These are phyloP conservation scores for Bacterosira constricta DNA, from an alignment of 108 stramenopile genomes.

Conservation along the genomic window DNA sequence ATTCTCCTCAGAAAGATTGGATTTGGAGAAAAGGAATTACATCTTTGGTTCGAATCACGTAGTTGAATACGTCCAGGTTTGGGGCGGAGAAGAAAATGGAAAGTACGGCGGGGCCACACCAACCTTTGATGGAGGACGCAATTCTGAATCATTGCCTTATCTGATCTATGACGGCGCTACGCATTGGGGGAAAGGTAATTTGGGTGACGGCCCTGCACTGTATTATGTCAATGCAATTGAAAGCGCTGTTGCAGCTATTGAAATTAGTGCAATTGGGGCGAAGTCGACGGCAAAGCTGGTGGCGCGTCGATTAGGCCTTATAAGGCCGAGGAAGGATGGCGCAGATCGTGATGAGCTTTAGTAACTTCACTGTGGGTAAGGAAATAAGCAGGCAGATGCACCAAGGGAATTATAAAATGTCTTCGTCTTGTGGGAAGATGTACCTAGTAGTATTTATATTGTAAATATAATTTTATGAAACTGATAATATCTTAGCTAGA, in stretches of 20 bases:
- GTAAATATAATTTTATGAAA: no score
- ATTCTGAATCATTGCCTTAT: slow-evolving; percentile 49
- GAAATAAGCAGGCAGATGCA: no score
- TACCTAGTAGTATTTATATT: no score
- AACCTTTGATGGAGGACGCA: slow-evolving; percentile 57
- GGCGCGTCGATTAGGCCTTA: slow-evolving; percentile 61
- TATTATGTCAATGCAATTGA: slow-evolving; percentile 84
- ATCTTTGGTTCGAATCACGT: slow-evolving; percentile 59
- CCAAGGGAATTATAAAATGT: no score
- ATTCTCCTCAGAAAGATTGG: slow-evolving; percentile 52
- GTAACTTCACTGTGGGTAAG: no score
- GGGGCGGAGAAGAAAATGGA: slow-evolving; percentile 46
- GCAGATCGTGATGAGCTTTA: slow-evolving; percentile 31
- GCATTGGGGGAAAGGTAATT: slow-evolving; percentile 39
- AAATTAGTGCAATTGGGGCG: slow-evolving; percentile 76
- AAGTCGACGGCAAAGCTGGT: slow-evolving; percentile 81
- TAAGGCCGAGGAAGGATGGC: neutral
- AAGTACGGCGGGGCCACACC: slow-evolving; percentile 66
- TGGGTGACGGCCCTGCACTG: slow-evolving; percentile 52
- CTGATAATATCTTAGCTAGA: no score
- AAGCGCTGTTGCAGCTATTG: slow-evolving; percentile 68
- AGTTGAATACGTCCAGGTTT: slow-evolving; percentile 54
- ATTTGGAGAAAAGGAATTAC: slow-evolving; percentile 15
- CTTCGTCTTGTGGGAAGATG: no score
- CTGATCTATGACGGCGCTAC: slow-evolving; percentile 71